A percentile compares a stretch with the other conserved stretches of the same genome.
Conservation (phyloP, 441 rosid species). For the Jatropha multifida region DNA sequence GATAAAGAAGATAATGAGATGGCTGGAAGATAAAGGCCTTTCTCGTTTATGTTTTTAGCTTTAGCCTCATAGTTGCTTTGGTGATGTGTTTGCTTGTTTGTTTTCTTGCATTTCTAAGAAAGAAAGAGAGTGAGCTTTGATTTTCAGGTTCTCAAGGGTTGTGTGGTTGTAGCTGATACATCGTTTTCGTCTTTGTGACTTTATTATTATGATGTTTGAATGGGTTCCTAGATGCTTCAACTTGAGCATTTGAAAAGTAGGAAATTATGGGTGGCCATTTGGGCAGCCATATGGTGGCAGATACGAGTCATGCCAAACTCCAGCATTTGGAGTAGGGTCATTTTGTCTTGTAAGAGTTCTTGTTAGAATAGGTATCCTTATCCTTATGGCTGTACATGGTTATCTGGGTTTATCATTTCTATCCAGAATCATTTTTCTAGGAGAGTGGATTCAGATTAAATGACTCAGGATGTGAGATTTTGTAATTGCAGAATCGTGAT, state of each 20-base stretch:
- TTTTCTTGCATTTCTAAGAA: background rate
- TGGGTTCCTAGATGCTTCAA: background rate
- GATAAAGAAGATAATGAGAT: background rate
- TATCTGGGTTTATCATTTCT: background rate
- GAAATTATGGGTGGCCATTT: too few relatives aligned
- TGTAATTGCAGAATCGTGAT: background rate
- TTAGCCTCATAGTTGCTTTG: background rate
- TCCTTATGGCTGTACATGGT: background rate
- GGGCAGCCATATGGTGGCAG: background rate
- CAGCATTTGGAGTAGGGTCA: background rate
- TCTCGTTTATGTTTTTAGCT: background rate
- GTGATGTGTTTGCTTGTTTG: background rate
- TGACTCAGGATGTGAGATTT: background rate
- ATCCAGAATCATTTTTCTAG: too few relatives aligned
- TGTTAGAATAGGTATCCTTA: background rate
- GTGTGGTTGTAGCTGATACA: background rate
- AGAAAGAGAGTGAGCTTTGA: background rate
- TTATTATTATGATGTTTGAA: background rate
- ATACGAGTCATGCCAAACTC: background rate
- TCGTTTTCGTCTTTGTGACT: background rate
- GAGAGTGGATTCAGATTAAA: background rate
- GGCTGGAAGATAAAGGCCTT: background rate
- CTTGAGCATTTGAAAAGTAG: background rate
- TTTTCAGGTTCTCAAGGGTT: background rate
- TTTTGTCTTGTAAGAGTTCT: background rate